Base-by-base conservation (phyloP, 2,329 filamentous ascomycete species). In the Colletotrichum sp. region DNA sequence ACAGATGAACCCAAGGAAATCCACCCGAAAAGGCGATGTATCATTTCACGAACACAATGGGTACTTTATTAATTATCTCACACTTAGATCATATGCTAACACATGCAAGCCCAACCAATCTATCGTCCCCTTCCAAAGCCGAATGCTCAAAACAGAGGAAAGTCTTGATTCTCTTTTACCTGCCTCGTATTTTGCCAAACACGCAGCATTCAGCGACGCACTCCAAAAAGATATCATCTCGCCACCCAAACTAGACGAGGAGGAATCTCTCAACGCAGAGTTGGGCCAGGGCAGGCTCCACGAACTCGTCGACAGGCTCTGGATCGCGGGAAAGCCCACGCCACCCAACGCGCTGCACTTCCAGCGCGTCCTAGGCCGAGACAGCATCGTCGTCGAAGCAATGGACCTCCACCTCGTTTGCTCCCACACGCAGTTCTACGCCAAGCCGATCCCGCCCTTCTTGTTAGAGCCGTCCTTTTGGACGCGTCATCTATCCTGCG, bases 121-220 rank as follows among this genome's bases (percentile, higher is more conserved):
- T 0, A 10, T 43, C 38, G 3, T 43, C 0, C 38, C 38, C 38
- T 43, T n/a, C 8, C 18, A n/a, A 10, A 43, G 1, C 1, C 38
- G 18, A 43, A n/a, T 43, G 18, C 18, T n/a, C 38, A 43, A 43
- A n/a, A n/a, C 4, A 43, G 18, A 43, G 18, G 0, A 43, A 10
- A 0, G 0, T 43, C 18, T 43, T 10, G 18, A 43, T n/a, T 10
- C 18, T 1, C 18, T 43, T 0, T 43, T 43, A 5, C 38, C 18
- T n/a, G 18, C 38, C 38, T 43, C 38, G 8, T 43, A 43, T 6
- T 10, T 43, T 1, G 18, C 38, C 18, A 43, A 43, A 43, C 5
- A 43, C 18, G 9, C 38, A 43, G 18, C 0, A 43, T n/a, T n/a
- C 0, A 8, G 36, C 18, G 36, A 18, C 36, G 8, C 36, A 18